Base-by-base conservation (phyloP, 768 basidiomycete species). In the Pulveroboletus sp. region DNA sequence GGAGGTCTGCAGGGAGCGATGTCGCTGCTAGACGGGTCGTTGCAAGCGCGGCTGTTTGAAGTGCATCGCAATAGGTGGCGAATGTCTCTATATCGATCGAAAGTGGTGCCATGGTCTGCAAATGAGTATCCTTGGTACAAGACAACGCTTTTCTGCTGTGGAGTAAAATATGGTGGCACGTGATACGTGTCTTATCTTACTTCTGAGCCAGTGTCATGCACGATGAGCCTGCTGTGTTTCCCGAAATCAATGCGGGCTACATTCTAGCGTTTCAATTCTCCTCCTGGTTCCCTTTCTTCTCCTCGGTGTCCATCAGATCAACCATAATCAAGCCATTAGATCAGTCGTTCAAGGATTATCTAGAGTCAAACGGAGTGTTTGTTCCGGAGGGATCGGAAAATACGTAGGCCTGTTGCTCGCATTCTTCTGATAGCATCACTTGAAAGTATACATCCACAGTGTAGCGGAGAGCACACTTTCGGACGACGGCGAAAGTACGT, bases 311-410 rank as follows among this genome's bases (percentile, higher is more conserved):
- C 43, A 82, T 90, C 56, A 86, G 80, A 64, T 88, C 87, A 8
- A 90, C 79, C 9, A 70, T 91, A 44, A 80, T 94, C 54, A 80
- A 76, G 19, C 88, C 90, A 1, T 69, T 94, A 7, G 73, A 77
- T 4, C 62, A 67, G 27, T 75, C 77, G 1, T 94, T 95, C 51
- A 69, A 72, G 34, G 75, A 77, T 14, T 94, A 93, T 63, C 75
- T 94, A 34, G 75, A 87, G 51, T 77, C 84, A n/a, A 89, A 95
- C 58, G 81, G 91, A n/a, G 79, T 94, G 21, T 82, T 87, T 52
- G 69, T 94, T 1, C 93, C 93, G 1, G 78, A 84, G 49, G 91
- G 90, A 33, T 84, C 90, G 6, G 90, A 90, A 68, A 75, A 90
- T 61, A 55, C 72, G 89, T 91, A 67, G 52, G 84, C 77, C 46